Conservation (phyloP, 2,329 filamentous ascomycete species). For the Niveomyces coronatus region DNA sequence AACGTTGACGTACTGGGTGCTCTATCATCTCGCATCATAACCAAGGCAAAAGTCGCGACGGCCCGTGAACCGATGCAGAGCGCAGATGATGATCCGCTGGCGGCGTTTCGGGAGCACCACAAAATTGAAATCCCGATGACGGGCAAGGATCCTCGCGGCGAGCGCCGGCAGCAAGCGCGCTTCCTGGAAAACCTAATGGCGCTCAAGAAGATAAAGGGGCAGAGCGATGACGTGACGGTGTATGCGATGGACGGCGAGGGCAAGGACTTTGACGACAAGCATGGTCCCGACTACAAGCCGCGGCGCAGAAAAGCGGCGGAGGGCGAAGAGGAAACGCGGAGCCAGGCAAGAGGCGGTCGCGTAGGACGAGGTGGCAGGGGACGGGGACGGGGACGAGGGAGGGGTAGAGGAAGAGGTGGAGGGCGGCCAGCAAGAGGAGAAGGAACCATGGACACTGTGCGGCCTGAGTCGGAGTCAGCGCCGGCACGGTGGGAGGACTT, state of each 20-base stretch:
- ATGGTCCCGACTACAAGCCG: constrained; percentile 27
- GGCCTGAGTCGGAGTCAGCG: constrained; percentile 7
- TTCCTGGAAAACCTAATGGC: constrained; percentile 59
- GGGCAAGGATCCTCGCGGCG: constrained; percentile 36
- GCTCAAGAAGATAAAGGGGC: constrained; percentile 53
- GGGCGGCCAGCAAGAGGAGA: constrained; percentile 2
- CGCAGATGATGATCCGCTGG: constrained; percentile 22
- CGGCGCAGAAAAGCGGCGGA: constrained; percentile 6
- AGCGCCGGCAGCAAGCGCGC: constrained; percentile 36
- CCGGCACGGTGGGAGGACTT: constrained; percentile 9
- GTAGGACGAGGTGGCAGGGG: constrained; percentile 1
- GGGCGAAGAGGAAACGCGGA: constrained; percentile 3
- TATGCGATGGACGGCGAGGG: constrained; percentile 37
- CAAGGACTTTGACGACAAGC: constrained; percentile 30
- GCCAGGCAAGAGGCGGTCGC: neutral
- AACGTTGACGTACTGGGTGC: constrained; percentile 64
- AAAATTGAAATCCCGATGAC: constrained; percentile 35
- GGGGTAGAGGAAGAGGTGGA: constrained; percentile 14
- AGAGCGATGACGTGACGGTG: constrained; percentile 55
- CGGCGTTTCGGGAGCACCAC: constrained; percentile 30
- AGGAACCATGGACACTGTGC: neutral
- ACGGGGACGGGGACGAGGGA: constrained; percentile 12
- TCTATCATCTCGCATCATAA: constrained; percentile 59
- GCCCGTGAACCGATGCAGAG: constrained; percentile 32
- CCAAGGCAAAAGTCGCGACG: constrained; percentile 51